Conservation (phyloP, 345 rosid genomes). For the Chamaenerion angustifolium region DNA sequence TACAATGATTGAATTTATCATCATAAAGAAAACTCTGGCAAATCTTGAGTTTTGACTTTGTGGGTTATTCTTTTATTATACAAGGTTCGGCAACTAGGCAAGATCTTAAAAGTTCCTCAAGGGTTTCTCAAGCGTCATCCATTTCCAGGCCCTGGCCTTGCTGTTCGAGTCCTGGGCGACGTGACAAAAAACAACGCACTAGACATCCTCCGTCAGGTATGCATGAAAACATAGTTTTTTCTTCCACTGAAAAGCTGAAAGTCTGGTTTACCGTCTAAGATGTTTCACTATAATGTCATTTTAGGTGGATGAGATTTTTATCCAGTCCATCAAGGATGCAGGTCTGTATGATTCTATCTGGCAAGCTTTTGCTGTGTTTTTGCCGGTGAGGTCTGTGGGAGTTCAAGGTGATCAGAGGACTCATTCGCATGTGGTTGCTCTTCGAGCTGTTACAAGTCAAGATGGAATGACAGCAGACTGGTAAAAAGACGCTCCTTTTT, state of each 20-base stretch:
- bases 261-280: too few relatives aligned
- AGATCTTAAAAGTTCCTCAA: slow-evolving; percentile 67
- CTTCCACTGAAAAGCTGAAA: too few relatives aligned
- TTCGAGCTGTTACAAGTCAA: slow-evolving; percentile 97
- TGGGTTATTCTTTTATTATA: slow-evolving; percentile 3
- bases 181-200: slow-evolving; percentile 84
- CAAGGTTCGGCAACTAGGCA: slow-evolving; percentile 88
- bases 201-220: slow-evolving; percentile 76
- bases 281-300: neutral
- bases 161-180: slow-evolving; percentile 88
- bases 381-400: slow-evolving; percentile 92
- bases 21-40: too few relatives aligned
- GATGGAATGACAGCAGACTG: slow-evolving; percentile 99
- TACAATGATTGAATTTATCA: too few relatives aligned
- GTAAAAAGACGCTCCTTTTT: slow-evolving; percentile 16
- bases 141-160: slow-evolving; percentile 98
- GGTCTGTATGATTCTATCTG: slow-evolving; percentile 88
- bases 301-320: slow-evolving; percentile 94
- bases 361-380: slow-evolving; percentile 99
- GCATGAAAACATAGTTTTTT: too few relatives aligned
- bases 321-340: slow-evolving; percentile 92
- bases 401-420: slow-evolving; percentile 99
- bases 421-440: slow-evolving; percentile 96
- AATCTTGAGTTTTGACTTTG: neutral
- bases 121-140: slow-evolving; percentile 91